Conservation (phyloP, 169 alveolate species). For the Plasmodium gallinaceum region DNA sequence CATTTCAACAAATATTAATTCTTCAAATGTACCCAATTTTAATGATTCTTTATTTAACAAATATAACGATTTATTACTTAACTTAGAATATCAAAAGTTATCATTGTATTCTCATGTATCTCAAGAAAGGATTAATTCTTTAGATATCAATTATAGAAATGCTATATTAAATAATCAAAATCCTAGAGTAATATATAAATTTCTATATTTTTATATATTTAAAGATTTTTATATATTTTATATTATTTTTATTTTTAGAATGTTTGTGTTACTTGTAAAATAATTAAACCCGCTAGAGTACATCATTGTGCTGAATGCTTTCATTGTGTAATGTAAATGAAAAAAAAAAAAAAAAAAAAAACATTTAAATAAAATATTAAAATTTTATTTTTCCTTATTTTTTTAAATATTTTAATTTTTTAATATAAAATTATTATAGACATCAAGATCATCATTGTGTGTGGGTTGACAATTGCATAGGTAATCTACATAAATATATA, state of each 20-base stretch:
- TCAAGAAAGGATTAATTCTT: slow-evolving; percentile 48
- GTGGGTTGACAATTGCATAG: slow-evolving; percentile 97
- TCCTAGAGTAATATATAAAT: slow-evolving; percentile 20
- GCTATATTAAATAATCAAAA: slow-evolving; percentile 49
- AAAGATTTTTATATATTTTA: slow-evolving; percentile 13
- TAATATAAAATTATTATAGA: slow-evolving; percentile 43
- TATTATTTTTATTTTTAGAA: slow-evolving; percentile 54
- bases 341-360: not conserved
- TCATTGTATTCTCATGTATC: slow-evolving; percentile 49
- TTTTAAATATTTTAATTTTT: not conserved
- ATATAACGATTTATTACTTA: slow-evolving; percentile 17
- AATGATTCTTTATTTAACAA: not conserved
- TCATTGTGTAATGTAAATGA: slow-evolving; percentile 84
- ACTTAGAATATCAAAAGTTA: slow-evolving; percentile 23
- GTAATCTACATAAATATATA: slow-evolving; percentile 74
- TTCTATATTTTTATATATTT: not conserved
- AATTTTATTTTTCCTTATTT: not conserved
- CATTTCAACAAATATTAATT: not conserved
- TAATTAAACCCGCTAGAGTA: slow-evolving; percentile 83
- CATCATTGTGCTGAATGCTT: slow-evolving; percentile 91
- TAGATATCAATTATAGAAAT: slow-evolving; percentile 49
- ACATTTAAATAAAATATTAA: not conserved
- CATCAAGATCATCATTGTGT: slow-evolving; percentile 96
- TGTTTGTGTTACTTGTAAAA: slow-evolving; percentile 91
- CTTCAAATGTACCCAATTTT: not conserved